phyloP scores from a whole-genome alignment of 2,329 filamentous ascomycete genomes.

The Neocatenulostroma microsporum region DNA sequence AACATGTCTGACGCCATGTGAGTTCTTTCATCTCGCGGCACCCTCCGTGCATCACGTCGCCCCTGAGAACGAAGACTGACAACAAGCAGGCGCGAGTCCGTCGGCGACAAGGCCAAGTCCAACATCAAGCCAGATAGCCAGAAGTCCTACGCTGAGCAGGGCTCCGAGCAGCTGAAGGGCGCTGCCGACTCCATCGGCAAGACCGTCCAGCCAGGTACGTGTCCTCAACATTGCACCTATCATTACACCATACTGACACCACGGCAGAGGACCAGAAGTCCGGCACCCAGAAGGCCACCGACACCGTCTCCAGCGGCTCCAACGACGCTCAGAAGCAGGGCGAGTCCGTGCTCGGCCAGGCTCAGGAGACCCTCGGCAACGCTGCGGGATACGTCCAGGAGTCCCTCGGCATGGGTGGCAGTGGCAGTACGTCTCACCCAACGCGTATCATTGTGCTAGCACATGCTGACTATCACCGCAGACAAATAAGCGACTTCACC shows the following conservation, averaged over 20 bases:
- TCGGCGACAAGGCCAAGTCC: conserved; percentile 43
- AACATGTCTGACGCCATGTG: conserved; percentile 44
- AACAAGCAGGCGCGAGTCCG: conserved; percentile 40
- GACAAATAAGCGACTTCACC: conserved; percentile 14
- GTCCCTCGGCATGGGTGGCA: conserved; percentile 28
- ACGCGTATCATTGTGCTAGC: conserved; percentile 1
- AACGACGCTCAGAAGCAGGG: conserved; percentile 37
- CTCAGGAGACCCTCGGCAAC: conserved; percentile 33
- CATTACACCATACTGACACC: neutral
- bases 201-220: conserved; percentile 40
- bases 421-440: conserved; percentile 4
- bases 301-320: conserved; percentile 31
- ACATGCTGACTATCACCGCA: conserved; percentile 17
- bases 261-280: neutral
- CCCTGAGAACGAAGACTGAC: conserved; percentile 10
- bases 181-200: conserved; percentile 41
- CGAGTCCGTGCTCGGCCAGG: conserved; percentile 33
- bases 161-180: conserved; percentile 39
- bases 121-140: conserved; percentile 48
- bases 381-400: conserved; percentile 35
- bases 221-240: neutral
- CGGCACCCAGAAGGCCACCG: conserved; percentile 13
- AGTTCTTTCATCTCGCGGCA: conserved; percentile 18
- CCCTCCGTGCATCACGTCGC: conserved; percentile 7
- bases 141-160: conserved; percentile 44